These are phyloP conservation scores for Epicoccum nigrum DNA, from an alignment of 2,329 filamentous ascomycete genomes.

Conservation along the genomic window DNA sequence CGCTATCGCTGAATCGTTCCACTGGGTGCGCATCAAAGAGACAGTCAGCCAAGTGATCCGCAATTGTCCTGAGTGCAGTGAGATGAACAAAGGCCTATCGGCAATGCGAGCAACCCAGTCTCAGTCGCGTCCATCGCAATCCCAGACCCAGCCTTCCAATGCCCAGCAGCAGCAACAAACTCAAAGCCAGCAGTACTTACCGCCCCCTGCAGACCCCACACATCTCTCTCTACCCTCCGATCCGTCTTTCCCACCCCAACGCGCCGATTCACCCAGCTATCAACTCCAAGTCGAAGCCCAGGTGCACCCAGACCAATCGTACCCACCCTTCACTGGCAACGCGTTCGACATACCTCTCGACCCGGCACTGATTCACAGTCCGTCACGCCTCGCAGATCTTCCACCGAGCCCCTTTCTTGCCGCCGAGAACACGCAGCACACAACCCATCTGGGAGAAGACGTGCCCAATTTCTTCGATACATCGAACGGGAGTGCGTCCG, in stretches of 20 bases:
- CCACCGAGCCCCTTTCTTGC: conserved; percentile 44
- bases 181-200: conserved; percentile 1
- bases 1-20: conserved; percentile 89
- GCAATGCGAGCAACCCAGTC: conserved; percentile 32
- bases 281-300: conserved; percentile 39
- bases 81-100: conserved; percentile 54
- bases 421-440: neutral
- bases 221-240: conserved; percentile 6
- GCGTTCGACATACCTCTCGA: conserved; percentile 64
- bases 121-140: neutral
- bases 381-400: conserved; percentile 36
- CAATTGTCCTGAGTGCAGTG: conserved; percentile 89
- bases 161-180: conserved; percentile 6
- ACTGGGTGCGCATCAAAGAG: conserved; percentile 98
- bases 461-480: too few relatives aligned
- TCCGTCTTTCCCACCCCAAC: neutral
- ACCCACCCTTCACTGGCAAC: conserved; percentile 42
- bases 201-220: conserved; percentile 2
- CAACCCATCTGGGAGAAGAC: too few relatives aligned
- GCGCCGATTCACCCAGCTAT: conserved; percentile 33
- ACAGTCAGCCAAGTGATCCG: conserved; percentile 94
- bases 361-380: conserved; percentile 64
- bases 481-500: too few relatives aligned
- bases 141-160: conserved; percentile 9
- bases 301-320: conserved; percentile 32